phyloP scores from a whole-genome alignment of 495 filamentous ascomycete genomes.

The Hypoxylon rickii region DNA sequence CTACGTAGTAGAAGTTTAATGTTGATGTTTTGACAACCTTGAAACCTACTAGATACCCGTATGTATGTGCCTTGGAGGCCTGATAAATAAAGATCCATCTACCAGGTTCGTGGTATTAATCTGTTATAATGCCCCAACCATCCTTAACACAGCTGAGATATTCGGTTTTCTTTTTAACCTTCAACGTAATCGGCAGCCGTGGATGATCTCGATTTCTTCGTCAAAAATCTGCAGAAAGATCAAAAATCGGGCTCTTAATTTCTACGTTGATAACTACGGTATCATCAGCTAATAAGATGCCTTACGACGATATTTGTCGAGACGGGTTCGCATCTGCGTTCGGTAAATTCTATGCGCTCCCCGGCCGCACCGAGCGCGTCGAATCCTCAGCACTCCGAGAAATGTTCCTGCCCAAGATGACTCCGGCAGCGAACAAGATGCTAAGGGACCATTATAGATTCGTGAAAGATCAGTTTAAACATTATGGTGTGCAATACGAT shows the following conservation, averaged over 20 bases:
- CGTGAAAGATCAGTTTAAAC: slow-evolving; percentile 18
- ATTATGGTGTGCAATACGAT: slow-evolving; percentile 27
- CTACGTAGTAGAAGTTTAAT: too few relatives aligned
- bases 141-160: too few relatives aligned
- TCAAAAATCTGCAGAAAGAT: too few relatives aligned
- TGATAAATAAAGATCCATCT: background rate
- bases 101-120: too few relatives aligned
- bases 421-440: background rate
- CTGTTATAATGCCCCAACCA: too few relatives aligned
- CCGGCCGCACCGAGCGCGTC: slow-evolving; percentile 6
- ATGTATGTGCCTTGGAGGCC: background rate
- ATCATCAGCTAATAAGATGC: too few relatives aligned
- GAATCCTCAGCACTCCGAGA: slow-evolving; percentile 13
- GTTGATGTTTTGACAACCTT: too few relatives aligned
- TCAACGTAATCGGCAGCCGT: too few relatives aligned
- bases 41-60: background rate
- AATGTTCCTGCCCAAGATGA: slow-evolving; percentile 22
- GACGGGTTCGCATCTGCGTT: slow-evolving; percentile 17
- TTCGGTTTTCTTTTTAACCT: too few relatives aligned
- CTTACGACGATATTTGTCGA: background rate
- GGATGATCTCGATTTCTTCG: too few relatives aligned
- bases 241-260: too few relatives aligned
- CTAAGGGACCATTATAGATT: slow-evolving; percentile 5
- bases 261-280: too few relatives aligned
- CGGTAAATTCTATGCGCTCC: slow-evolving; percentile 5